Evolutionary conservation across 768 basidiomycete species (phyloP).

Genomic region (Psilocybe sp.): DNA sequence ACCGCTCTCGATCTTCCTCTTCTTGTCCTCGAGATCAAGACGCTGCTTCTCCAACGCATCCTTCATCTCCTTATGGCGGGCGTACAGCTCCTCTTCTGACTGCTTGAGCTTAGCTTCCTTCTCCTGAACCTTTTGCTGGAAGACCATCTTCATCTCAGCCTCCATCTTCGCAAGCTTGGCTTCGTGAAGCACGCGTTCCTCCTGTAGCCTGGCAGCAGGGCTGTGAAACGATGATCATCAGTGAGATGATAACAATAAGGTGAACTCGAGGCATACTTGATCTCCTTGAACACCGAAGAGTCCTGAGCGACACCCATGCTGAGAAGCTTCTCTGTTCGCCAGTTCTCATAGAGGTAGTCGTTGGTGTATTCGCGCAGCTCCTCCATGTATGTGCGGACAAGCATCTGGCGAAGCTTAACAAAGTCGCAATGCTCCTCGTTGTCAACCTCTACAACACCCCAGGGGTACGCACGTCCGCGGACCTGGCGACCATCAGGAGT

Average conservation of each 20-base stretch:
- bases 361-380: slow-evolving; percentile 97
- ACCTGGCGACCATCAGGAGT: slow-evolving; percentile 89
- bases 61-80: slow-evolving; percentile 99
- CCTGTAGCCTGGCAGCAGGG: slow-evolving; percentile 93
- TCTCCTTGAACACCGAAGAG: slow-evolving; percentile 96
- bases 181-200: slow-evolving; percentile 95
- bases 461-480: slow-evolving; percentile 94
- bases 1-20: slow-evolving; percentile 91
- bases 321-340: slow-evolving; percentile 93
- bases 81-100: slow-evolving; percentile 97
- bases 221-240: slow-evolving; percentile 37
- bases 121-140: slow-evolving; percentile 99
- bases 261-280: slow-evolving; percentile 70
- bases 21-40: slow-evolving; percentile 95
- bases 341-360: slow-evolving; percentile 95
- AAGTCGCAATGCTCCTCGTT: slow-evolving; percentile 99
- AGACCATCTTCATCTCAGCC: slow-evolving; percentile 99
- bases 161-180: slow-evolving; percentile 99
- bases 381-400: slow-evolving; percentile 99
- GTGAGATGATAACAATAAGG: not conserved
- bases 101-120: slow-evolving; percentile 99
- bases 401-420: slow-evolving; percentile 99
- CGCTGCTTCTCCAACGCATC: slow-evolving; percentile 98
- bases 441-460: slow-evolving; percentile 99
- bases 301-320: slow-evolving; percentile 99